Evolutionary conservation across 1,139 yeast species (phyloP), one percentile per base, ranked within the genome.

Genomic region (Zygosaccharomyces pseudobailii): DNA sequence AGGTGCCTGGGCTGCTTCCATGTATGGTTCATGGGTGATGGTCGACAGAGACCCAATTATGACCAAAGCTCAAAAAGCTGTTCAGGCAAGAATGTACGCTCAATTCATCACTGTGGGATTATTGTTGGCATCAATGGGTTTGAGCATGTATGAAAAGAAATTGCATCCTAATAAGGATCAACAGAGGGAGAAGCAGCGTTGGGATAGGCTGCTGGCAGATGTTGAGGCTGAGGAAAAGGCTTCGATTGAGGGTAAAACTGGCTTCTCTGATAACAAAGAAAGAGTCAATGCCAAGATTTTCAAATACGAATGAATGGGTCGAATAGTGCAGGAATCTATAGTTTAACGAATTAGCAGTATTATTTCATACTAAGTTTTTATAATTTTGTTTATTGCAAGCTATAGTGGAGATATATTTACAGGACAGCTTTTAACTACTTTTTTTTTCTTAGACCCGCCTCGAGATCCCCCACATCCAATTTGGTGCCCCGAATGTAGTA

Each of bases 51-150:
- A 88, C 68, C 84, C 81, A 57, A 74, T 81, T 66, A 76, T 88
- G 83, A 79, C 89, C 48, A 78, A 77, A 50, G 73, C 95, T 4
- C 96, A 89, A 70, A 89, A 88, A 68, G 80, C 87, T 34, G 96
- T 87, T 27, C 95, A 87, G 67, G 96, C 96, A 25, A 84, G 96
- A 78, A 88, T 88, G 83, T 87, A 87, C 65, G 96, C 96, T 6
- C 96, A 88, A 69, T 89, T 86, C 53, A 71, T 87, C 50, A 82
- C 90, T 2, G 84, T 84, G 49, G 73, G 77, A 6, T 71, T 85
- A 52, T 71, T 84, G 56, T 69, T 85, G 54, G 83, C 80, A 32
- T 79, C 89, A 3, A 73, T 84, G 56, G 78, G 82, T 41, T 71
- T 84, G 57, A 73, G 82, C 35, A 72, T 80, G 69, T 80, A 77